Base-by-base conservation (phyloP, 2,329 filamentous ascomycete genomes). In the Monilinia vaccinii-corymbosi region DNA sequence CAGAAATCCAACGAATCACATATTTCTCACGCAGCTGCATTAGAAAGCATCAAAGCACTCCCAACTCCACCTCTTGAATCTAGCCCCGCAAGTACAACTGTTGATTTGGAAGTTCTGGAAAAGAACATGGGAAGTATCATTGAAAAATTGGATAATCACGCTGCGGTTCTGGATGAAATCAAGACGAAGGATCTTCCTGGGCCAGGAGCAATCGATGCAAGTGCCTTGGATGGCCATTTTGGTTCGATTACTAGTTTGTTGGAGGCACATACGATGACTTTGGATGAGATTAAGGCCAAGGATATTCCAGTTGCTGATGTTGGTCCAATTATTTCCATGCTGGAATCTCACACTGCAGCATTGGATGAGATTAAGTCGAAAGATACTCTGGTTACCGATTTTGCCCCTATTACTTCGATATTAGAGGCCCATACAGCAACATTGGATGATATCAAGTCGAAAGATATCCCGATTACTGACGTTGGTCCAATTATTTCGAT, bases 181-280 rank as follows among this genome's bases (percentile, higher is more conserved):
- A 60, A 62, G 23, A 16, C 40, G 11, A 58, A 25, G 14, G 42
- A 36, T 25, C 10, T 6, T 44, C 11, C 52, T 38, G 61, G 49
- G 4, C 13, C 47, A n/a, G 46, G 56, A 36, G 18, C 14, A 28
- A 34, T 55, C 18, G 60, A 67, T 32, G 31, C 51, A 8, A 50
- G 31, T 3, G 63, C 60, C 16, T 57, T 69, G 14, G 62, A 67
- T 51, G 58, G 62, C 4, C 66, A 68, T 34, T 66, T 65, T 32
- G 32, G 52, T 48, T 62, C 61, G 6, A 63, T 64, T 45, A 52
- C 18, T 25, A 38, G 18, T 14, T 45, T 40, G 14, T 34, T 64
- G 11, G 56, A 61, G 10, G 21, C 42, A 5, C 61, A 65, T 13
- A 23, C 32, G 2, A 38, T 49, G 4, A 13, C 44, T 2, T 36